phyloP scores from a whole-genome alignment of 306 rosid species.

The Malus fusca region DNA sequence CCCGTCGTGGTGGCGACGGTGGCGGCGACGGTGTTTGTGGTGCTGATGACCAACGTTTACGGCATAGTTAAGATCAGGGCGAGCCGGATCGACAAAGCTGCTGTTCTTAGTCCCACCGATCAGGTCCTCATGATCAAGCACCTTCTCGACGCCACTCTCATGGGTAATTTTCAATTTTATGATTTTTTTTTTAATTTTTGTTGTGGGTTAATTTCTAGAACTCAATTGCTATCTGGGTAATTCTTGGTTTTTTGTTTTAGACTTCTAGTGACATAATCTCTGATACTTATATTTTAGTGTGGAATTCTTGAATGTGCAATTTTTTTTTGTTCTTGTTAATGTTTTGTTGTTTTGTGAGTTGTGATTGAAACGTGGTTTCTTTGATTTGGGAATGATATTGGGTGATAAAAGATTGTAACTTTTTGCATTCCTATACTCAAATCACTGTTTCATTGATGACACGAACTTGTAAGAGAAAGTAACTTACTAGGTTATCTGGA shows the following conservation, averaged over 20 bases:
- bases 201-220: neutral
- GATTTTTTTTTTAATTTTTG: neutral
- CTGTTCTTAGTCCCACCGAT: slow-evolving; percentile 65
- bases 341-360: neutral
- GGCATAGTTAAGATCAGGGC: slow-evolving; percentile 51
- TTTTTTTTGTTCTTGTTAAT: neutral
- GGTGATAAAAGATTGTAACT: neutral
- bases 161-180: slow-evolving; percentile 44
- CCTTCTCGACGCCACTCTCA: slow-evolving; percentile 79
- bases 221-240: neutral
- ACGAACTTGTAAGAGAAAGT: slow-evolving; percentile 5
- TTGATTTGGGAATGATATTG: neutral
- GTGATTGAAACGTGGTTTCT: neutral
- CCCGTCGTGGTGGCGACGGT: slow-evolving; percentile 74
- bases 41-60: slow-evolving; percentile 44
- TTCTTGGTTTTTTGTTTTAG: neutral
- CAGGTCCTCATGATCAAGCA: slow-evolving; percentile 86
- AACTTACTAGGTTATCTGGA: neutral
- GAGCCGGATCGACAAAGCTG: slow-evolving; percentile 54
- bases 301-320: neutral
- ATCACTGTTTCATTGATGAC: slow-evolving; percentile 9
- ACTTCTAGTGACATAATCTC: neutral
- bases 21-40: slow-evolving; percentile 47
- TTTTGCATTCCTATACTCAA: neutral
- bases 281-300: neutral